These are phyloP conservation scores for Saururus chinensis DNA, from an alignment of 164 flowering plant species.

Conservation along the genomic window DNA sequence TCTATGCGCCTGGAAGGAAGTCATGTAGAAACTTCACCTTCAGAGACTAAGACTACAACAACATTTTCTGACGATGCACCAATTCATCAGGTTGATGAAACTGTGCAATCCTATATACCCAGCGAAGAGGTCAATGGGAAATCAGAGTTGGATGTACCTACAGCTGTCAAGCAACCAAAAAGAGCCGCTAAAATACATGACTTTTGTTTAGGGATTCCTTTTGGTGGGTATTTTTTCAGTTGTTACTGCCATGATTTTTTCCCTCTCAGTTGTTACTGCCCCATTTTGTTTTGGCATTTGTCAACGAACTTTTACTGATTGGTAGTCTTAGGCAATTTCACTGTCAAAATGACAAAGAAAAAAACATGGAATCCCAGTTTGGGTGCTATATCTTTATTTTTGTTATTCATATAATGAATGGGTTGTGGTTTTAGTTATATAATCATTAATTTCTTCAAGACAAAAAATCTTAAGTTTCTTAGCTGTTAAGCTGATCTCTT, in stretches of 20 bases:
- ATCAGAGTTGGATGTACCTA: conserved; percentile 14
- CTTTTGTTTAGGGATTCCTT: conserved; percentile 89
- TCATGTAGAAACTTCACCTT: conserved; percentile 19
- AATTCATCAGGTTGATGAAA: conserved; percentile 18
- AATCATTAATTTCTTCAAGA: too few species aligned
- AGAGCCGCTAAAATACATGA: conserved; percentile 77
- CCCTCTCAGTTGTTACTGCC: background rate
- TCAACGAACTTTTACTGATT: too few species aligned
- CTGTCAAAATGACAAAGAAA: too few species aligned
- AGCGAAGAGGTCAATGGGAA: conserved; percentile 23
- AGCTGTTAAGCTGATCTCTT: too few species aligned
- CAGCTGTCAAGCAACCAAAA: conserved; percentile 20
- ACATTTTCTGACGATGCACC: conserved; percentile 24
- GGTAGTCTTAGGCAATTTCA: too few species aligned
- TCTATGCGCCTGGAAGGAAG: conserved; percentile 34
- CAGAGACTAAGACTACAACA: conserved; percentile 19
- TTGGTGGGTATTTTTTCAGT: conserved; percentile 37
- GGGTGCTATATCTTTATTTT: too few species aligned
- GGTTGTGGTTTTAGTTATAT: too few species aligned
- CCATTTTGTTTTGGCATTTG: background rate
- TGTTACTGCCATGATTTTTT: background rate
- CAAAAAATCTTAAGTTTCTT: background rate
- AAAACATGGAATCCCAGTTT: too few species aligned
- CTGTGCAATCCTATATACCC: conserved; percentile 18
- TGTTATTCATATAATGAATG: too few species aligned